Evolutionary conservation across 2,329 filamentous ascomycete species (phyloP).

Genomic region (Cryphonectria parasitica): DNA sequence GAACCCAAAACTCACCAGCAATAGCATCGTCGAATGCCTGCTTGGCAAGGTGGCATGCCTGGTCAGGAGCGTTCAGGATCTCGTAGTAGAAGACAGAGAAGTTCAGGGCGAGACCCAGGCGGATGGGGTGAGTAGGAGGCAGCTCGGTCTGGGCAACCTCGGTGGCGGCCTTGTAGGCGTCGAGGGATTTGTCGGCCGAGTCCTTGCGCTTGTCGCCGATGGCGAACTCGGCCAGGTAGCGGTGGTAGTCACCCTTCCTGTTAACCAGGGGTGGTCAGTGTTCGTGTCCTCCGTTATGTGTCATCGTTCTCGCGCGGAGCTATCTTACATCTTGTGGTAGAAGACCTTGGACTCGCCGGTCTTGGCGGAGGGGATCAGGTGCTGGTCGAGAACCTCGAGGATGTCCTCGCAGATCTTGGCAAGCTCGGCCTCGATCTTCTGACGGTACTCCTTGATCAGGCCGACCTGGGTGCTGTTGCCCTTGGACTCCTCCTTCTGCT

Average conservation of each 20-base stretch:
- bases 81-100: slow-evolving; percentile 99
- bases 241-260: slow-evolving; percentile 99
- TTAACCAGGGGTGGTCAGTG: slow-evolving; percentile 36
- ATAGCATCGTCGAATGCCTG: slow-evolving; percentile 96
- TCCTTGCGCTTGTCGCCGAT: slow-evolving; percentile 93
- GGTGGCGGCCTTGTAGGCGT: slow-evolving; percentile 94
- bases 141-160: slow-evolving; percentile 89
- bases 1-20: slow-evolving; percentile 57
- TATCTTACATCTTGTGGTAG: slow-evolving; percentile 94
- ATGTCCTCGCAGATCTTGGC: slow-evolving; percentile 98
- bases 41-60: slow-evolving; percentile 97
- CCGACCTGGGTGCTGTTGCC: slow-evolving; percentile 88
- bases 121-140: slow-evolving; percentile 89
- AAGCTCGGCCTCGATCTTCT: slow-evolving; percentile 97
- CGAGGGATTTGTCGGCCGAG: slow-evolving; percentile 90
- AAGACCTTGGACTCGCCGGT: slow-evolving; percentile 98
- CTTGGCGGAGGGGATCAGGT: slow-evolving; percentile 92
- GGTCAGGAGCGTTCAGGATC: slow-evolving; percentile 97
- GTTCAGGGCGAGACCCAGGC: slow-evolving; percentile 89
- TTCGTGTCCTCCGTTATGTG: slow-evolving; percentile 5
- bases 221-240: slow-evolving; percentile 97
- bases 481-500: slow-evolving; percentile 99
- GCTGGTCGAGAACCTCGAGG: slow-evolving; percentile 89
- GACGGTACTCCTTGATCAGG: slow-evolving; percentile 96
- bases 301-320: neutral